phyloP scores from a whole-genome alignment of 2,329 filamentous ascomycete genomes.

The Pseudogymnoascus sp. region DNA sequence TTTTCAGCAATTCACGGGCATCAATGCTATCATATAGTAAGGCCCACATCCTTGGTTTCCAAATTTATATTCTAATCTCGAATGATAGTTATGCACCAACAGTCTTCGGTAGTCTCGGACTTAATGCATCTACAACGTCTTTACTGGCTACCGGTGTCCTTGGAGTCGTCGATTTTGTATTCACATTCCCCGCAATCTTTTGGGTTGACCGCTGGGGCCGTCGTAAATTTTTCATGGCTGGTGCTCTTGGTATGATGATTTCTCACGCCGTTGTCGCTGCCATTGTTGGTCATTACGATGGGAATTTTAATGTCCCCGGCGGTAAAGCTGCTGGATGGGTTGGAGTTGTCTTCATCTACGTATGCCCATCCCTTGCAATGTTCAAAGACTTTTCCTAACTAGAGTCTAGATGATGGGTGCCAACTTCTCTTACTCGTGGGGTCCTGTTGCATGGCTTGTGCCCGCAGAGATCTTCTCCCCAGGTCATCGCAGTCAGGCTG shows the following conservation, averaged over 20 bases:
- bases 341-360: slow-evolving; percentile 27
- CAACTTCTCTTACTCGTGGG: slow-evolving; percentile 23
- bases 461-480: slow-evolving; percentile 29
- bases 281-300: slow-evolving; percentile 41
- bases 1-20: slow-evolving; percentile 35
- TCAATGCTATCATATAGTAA: slow-evolving; percentile 19
- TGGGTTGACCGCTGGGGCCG: slow-evolving; percentile 56
- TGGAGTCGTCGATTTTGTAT: slow-evolving; percentile 59
- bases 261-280: slow-evolving; percentile 59
- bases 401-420: slow-evolving; percentile 18
- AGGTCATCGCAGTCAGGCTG: slow-evolving; percentile 26
- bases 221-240: slow-evolving; percentile 50
- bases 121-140: slow-evolving; percentile 37
- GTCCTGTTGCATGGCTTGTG: slow-evolving; percentile 26
- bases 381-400: neutral
- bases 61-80: neutral
- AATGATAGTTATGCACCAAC: slow-evolving; percentile 21
- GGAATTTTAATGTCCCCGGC: neutral
- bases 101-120: slow-evolving; percentile 37
- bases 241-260: slow-evolving; percentile 52
- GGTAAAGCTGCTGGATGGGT: slow-evolving; percentile 18
- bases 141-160: slow-evolving; percentile 62
- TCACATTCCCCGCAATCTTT: slow-evolving; percentile 55
- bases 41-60: neutral
- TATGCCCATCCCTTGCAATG: neutral